Percentiles rank a stretch among this genome's conserved stretches.
Conservation (phyloP, 805 yeast species). For the Yamadazyma sp. region DNA sequence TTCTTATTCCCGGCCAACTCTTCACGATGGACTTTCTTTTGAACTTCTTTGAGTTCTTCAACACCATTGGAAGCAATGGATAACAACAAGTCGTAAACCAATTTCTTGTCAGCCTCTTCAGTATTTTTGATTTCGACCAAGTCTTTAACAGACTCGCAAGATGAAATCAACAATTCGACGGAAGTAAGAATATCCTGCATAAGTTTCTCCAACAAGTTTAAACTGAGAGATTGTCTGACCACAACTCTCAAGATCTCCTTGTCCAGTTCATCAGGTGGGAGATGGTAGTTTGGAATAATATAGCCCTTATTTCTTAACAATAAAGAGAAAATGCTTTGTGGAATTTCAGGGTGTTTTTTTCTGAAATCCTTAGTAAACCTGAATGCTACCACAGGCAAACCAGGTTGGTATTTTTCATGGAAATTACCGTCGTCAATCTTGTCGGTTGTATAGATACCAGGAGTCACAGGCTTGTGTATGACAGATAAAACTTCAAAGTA, state of each 20-base stretch:
- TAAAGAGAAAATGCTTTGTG: constrained; percentile 73
- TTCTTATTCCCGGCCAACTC: constrained; percentile 23
- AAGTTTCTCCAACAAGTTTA: constrained; percentile 59
- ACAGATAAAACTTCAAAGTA: constrained; percentile 74
- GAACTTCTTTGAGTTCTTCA: constrained; percentile 31
- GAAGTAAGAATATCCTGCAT: constrained; percentile 59
- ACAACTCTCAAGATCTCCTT: constrained; percentile 83
- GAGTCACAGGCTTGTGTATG: constrained; percentile 57
- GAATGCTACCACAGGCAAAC: constrained; percentile 90
- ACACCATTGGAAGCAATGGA: constrained; percentile 59
- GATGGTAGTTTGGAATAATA: constrained; percentile 86
- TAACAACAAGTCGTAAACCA: constrained; percentile 49
- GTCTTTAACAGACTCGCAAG: constrained; percentile 43
- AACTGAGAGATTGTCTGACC: constrained; percentile 66
- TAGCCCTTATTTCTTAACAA: constrained; percentile 77
- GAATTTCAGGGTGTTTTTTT: constrained; percentile 70
- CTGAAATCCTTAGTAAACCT: constrained; percentile 61
- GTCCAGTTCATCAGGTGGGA: constrained; percentile 59
- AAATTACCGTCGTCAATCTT: constrained; percentile 18
- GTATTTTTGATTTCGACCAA: constrained; percentile 15
- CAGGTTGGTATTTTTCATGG: constrained; percentile 60
- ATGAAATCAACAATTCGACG: constrained; percentile 51
- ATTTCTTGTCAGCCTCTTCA: constrained; percentile 26
- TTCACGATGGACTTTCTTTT: constrained; percentile 22
- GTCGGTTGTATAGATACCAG: constrained; percentile 20